Conservation (phyloP, 352 stramenopile species). For the Globisporangium rhizosaccharum region DNA sequence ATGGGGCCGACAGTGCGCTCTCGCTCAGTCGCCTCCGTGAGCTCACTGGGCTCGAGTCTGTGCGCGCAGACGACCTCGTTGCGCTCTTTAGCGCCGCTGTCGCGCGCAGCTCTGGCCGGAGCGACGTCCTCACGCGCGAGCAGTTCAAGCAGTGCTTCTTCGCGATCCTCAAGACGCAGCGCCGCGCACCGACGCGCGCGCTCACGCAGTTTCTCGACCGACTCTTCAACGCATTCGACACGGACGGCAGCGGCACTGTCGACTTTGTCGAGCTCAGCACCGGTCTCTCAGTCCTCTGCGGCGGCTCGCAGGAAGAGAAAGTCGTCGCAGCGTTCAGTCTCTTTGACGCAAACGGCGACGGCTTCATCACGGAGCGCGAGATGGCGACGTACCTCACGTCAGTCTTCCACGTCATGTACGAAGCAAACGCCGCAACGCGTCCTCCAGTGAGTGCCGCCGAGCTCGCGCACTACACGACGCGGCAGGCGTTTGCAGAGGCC, state of each 20-base stretch:
- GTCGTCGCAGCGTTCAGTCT: slow-evolving; percentile 75
- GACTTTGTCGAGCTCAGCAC: slow-evolving; percentile 77
- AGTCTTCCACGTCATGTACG: slow-evolving; percentile 69
- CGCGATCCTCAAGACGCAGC: slow-evolving; percentile 53
- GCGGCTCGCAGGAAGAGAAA: slow-evolving; percentile 70
- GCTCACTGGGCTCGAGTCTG: slow-evolving; percentile 39
- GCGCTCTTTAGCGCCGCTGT: slow-evolving; percentile 42
- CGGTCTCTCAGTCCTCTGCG: slow-evolving; percentile 72
- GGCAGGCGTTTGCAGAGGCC: slow-evolving; percentile 81
- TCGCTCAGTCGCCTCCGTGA: slow-evolving; percentile 35
- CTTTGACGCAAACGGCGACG: slow-evolving; percentile 78
- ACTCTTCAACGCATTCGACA: slow-evolving; percentile 78
- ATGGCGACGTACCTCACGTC: slow-evolving; percentile 79
- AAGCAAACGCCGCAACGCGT: slow-evolving; percentile 26
- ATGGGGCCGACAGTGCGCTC: slow-evolving; percentile 7
- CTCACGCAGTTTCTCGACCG: slow-evolving; percentile 59
- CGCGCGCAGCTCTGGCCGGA: slow-evolving; percentile 3
- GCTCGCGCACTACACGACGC: slow-evolving; percentile 67
- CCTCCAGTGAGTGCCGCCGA: slow-evolving; percentile 31
- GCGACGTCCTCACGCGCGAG: slow-evolving; percentile 38
- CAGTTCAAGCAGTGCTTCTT: slow-evolving; percentile 71
- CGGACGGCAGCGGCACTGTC: slow-evolving; percentile 54
- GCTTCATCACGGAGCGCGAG: slow-evolving; percentile 76
- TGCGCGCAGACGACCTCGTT: slow-evolving; percentile 58
- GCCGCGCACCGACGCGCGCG: slow-evolving; percentile 39